Base-by-base conservation (phyloP, 1,284 basidiomycete genomes). In the Mycosarcoma mackinlayi region DNA sequence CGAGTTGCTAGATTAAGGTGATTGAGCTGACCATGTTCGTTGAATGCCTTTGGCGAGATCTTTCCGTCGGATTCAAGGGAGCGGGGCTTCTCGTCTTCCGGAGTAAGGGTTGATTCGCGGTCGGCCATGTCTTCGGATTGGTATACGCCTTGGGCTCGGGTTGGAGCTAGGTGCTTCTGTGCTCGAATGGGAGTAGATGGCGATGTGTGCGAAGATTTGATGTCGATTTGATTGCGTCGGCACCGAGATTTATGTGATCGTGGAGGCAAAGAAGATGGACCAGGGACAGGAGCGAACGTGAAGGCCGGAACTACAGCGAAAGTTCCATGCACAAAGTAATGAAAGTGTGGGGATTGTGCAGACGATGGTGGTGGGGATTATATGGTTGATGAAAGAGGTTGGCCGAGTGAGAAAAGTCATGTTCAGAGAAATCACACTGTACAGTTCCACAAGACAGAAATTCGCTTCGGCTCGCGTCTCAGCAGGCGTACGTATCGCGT, bases 1-100 rank as follows among this genome's bases (percentile, higher is more conserved):
- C 50, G 53, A 16, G 68, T 71, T 24, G 54, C 45, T n/a, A 70
- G n/a, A 19, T 59, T 27, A 13, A 63, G 55, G 11, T 47, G 51
- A 33, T 52, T 30, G 54, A 54, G 55, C 6, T 50, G 45, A 19
- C 38, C 35, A 31, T 42, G 38, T 3, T 45, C 48, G n/a, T 37
- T 13, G 27, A 28, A 25, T 35, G n/a, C 31, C 48, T 69, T 64
- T 46, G 40, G 14, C 8, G 61, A 64, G 23, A 35, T 30, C 51
- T 70, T 54, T 14, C 61, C 56, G 11, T 60, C 39, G 10, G 53
- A 60, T 9, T 59, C 30, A 45, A 59, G 37, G 24, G 65, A 68
- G 31, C 31, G 49, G 18, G 59, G 46, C 34, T 61, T 61, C 28
- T 62, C 55, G 37, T 62, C 54, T 27, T 24, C 31, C 4, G 59